phyloP scores from a whole-genome alignment of 352 stramenopile genomes.

The Albugo laibachii region DNA sequence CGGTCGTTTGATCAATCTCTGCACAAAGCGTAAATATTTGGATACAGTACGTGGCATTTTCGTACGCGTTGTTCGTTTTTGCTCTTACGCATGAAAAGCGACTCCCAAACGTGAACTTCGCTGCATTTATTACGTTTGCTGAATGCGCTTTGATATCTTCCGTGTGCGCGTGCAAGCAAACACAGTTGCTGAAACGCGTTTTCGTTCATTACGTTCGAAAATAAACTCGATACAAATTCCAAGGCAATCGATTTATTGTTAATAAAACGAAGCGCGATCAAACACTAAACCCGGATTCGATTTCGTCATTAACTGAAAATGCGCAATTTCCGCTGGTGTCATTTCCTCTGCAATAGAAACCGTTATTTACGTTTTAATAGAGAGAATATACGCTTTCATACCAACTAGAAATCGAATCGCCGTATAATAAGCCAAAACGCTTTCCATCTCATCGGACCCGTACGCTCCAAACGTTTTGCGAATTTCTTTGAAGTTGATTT shows the following conservation, averaged over 20 bases:
- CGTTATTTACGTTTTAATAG: background rate
- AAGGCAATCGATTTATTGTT: conserved; percentile 7
- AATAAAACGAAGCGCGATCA: conserved; percentile 69
- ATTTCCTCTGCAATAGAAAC: conserved; percentile 28
- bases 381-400: conserved; percentile 8
- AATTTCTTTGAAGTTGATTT: conserved; percentile 60
- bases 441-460: conserved; percentile 47
- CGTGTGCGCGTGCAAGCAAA: too few relatives aligned
- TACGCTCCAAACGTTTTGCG: conserved; percentile 63
- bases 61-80: conserved; percentile 33
- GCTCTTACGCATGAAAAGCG: conserved; percentile 65
- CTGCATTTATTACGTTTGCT: too few relatives aligned
- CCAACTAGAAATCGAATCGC: conserved; percentile 43
- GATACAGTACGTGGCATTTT: background rate
- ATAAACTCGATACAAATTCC: too few relatives aligned
- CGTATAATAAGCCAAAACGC: conserved; percentile 70
- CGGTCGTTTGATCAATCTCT: conserved; percentile 42
- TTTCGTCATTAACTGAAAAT: conserved; percentile 79
- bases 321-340: conserved; percentile 43
- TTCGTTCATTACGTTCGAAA: too few relatives aligned
- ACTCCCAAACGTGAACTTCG: conserved; percentile 21
- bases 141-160: too few relatives aligned
- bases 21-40: background rate
- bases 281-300: conserved; percentile 55
- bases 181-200: too few relatives aligned